These are phyloP conservation scores for Dipteronia dyeriana DNA, from an alignment of 345 rosid genomes.

Conservation along the genomic window DNA sequence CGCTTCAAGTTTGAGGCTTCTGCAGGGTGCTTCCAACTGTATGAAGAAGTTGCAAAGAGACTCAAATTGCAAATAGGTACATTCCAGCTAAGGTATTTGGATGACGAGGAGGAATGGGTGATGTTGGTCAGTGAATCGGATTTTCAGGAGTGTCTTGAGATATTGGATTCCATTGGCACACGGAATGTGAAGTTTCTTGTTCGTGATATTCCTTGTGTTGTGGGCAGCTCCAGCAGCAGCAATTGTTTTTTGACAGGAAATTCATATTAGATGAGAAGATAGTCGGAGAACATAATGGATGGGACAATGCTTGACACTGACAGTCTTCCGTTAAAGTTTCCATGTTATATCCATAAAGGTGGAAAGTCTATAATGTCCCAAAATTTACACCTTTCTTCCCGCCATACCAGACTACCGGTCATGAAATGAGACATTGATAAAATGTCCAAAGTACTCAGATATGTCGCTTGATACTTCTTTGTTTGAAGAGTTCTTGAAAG, in stretches of 20 bases:
- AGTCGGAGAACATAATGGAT: neutral
- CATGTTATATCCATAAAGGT: neutral
- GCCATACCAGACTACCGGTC: neutral
- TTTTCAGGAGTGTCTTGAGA: conserved; percentile 80
- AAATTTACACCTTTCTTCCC: neutral
- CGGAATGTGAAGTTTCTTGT: conserved; percentile 67
- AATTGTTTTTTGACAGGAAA: conserved; percentile 46
- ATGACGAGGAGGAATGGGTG: conserved; percentile 95
- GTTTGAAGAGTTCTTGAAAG: neutral
- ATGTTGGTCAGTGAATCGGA: conserved; percentile 71
- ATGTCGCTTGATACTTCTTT: neutral
- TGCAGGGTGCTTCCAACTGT: conserved; percentile 63
- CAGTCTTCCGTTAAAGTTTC: neutral
- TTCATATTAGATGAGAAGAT: conserved; percentile 15
- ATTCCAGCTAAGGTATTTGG: conserved; percentile 82
- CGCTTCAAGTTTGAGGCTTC: conserved; percentile 79
- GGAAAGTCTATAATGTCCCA: neutral
- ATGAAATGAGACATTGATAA: neutral
- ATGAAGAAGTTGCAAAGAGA: conserved; percentile 73
- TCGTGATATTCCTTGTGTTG: conserved; percentile 42
- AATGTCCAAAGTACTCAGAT: neutral
- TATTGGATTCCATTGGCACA: conserved; percentile 57
- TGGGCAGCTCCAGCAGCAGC: conserved; percentile 76
- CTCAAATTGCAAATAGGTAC: conserved; percentile 65
- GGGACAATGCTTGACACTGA: neutral